Base-by-base conservation (phyloP, 331 rosid genomes). In the Arachis monticola region DNA sequence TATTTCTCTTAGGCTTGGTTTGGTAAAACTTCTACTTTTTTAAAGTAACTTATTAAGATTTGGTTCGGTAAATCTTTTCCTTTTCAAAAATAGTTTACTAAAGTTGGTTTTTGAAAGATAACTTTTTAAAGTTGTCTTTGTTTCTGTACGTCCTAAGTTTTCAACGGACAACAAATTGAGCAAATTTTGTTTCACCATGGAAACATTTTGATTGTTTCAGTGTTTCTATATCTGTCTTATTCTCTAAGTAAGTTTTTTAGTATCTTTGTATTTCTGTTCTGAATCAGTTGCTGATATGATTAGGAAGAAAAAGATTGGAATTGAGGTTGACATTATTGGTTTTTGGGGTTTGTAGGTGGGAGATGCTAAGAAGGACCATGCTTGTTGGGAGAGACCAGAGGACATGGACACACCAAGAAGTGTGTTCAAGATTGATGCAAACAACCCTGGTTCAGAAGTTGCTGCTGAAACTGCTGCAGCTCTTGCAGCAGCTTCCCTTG, bases 391-490 rank as follows among this genome's bases (percentile, higher is more conserved):
- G 86, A 87, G 98, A 53, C 98, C 98, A 5, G 98, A 94, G 68
- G 98, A 94, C 73, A 94, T 94, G 98, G 98, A 94, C 64, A 94
- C 98, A 5, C 89, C 89, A 35, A 88, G 98, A 71, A 94, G 73
- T 42, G 98, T 90, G 10, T 85, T 83, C 65, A 90, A 91, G 89
- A 80, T 94, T 5, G 96, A 91, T 74, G 84, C 73, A 22, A 84
- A 83, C 61, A 75, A 75, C 67, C 98, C 98, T 66, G 98, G 98
- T 41, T 84, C 98, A 0, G 98, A 94, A 59, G 98, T 94, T 17
- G 99, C 99, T 0, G 99, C 93, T 0, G 99, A 94, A 84, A 94
- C 97, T 46, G 99, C 99, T 68, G 99, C 99, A n/a, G 99, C 99
- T 77, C 91, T 94, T 63, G 99, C 99, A 6, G 81, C 99, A 63